phyloP scores from a whole-genome alignment of 2,329 filamentous ascomycete species.

The Neurospora sp. region DNA sequence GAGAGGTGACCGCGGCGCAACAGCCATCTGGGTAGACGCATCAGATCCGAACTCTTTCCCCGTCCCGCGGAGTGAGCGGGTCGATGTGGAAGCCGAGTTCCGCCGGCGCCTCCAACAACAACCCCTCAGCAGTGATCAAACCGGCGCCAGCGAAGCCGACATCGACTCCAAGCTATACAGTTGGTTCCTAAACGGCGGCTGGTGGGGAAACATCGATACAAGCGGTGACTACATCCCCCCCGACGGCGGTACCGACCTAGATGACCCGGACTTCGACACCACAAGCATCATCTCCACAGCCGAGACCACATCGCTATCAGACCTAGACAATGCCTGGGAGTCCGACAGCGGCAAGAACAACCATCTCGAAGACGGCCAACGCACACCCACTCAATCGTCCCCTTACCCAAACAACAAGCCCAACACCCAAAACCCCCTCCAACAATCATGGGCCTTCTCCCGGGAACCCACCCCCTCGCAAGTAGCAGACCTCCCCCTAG shows the following conservation, averaged over 20 bases:
- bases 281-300: constrained; percentile 70
- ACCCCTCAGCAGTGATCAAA: constrained; percentile 15
- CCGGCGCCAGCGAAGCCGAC: constrained; percentile 48
- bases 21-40: constrained; percentile 16
- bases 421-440: constrained; percentile 28
- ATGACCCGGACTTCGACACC: constrained; percentile 37
- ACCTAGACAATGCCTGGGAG: constrained; percentile 27
- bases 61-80: constrained; percentile 50
- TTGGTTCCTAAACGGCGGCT: constrained; percentile 76
- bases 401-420: constrained; percentile 25
- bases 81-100: constrained; percentile 76
- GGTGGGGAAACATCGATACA: constrained; percentile 73
- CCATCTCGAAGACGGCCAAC: constrained; percentile 36
- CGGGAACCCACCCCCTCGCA: constrained; percentile 45
- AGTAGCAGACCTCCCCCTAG: constrained; percentile 51
- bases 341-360: constrained; percentile 27
- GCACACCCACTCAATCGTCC: constrained; percentile 64
- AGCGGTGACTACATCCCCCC: constrained; percentile 67
- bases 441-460: constrained; percentile 14
- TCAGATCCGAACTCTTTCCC: constrained; percentile 9
- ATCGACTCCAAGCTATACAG: constrained; percentile 68
- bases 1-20: constrained; percentile 29
- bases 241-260: constrained; percentile 48
- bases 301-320: constrained; percentile 26
- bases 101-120: constrained; percentile 46